Evolutionary conservation across 2,329 filamentous ascomycete species (phyloP).

Genomic region (Botryotinia convoluta): DNA sequence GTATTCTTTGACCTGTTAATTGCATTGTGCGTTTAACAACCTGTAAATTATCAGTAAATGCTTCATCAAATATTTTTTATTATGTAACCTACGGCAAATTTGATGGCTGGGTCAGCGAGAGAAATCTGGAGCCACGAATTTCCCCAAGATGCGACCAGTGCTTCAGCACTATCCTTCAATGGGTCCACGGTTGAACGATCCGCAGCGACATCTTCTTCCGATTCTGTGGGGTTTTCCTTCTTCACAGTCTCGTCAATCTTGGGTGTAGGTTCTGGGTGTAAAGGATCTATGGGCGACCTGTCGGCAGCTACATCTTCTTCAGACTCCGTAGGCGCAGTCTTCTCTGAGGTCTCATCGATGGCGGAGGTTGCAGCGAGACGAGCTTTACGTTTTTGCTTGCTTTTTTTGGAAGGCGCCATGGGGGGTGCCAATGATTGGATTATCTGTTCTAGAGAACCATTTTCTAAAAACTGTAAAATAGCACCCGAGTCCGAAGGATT

Average conservation of each 20-base stretch:
- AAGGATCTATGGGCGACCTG: constrained; percentile 29
- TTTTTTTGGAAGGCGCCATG: constrained; percentile 4
- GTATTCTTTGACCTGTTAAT: constrained; percentile 72
- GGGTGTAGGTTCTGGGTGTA: constrained; percentile 23
- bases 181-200: constrained; percentile 31
- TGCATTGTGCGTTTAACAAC: constrained; percentile 77
- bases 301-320: constrained; percentile 35
- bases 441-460: constrained; percentile 24
- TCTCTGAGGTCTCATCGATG: constrained; percentile 26
- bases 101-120: constrained; percentile 57
- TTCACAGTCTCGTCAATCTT: constrained; percentile 26
- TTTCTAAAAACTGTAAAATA: constrained; percentile 29
- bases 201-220: constrained; percentile 34
- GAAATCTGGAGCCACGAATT: constrained; percentile 56
- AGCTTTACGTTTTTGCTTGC: constrained; percentile 17
- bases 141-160: constrained; percentile 46
- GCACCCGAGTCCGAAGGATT: constrained; percentile 26
- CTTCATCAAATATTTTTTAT: not conserved
- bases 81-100: constrained; percentile 66
- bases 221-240: constrained; percentile 30
- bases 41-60: constrained; percentile 46
- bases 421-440: constrained; percentile 22
- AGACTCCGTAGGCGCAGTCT: constrained; percentile 32
- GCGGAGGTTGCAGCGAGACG: constrained; percentile 7
- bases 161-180: constrained; percentile 30